Conservation (phyloP, 495 filamentous ascomycete species). For the Penicillium herquei region DNA sequence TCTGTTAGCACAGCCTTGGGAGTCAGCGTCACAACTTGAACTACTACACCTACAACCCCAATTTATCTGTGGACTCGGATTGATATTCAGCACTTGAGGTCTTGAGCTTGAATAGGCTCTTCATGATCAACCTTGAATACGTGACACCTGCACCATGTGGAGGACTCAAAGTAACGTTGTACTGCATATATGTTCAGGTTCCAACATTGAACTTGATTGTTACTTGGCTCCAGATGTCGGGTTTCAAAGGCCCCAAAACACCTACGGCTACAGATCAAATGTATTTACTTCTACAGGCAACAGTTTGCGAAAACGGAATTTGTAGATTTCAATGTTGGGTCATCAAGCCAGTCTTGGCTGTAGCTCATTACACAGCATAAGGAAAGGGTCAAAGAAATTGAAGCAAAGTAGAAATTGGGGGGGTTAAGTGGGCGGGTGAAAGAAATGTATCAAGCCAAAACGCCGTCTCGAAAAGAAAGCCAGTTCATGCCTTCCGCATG, state of each 20-base stretch:
- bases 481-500: neutral
- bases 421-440: neutral
- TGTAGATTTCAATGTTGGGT: neutral
- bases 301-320: neutral
- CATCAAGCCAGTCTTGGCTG: conserved; percentile 1
- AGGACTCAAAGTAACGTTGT: too few species aligned
- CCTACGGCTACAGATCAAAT: neutral
- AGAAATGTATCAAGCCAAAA: conserved; percentile 1
- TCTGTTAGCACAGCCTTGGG: too few species aligned
- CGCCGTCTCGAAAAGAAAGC: conserved; percentile 2
- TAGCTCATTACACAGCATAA: neutral
- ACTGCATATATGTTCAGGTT: too few species aligned
- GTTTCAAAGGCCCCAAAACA: neutral
- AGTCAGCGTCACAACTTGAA: too few species aligned
- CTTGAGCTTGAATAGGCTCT: too few species aligned
- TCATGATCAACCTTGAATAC: too few species aligned
- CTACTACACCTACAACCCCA: too few species aligned
- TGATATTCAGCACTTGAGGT: too few species aligned
- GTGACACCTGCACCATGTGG: too few species aligned
- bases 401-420: neutral
- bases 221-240: too few species aligned
- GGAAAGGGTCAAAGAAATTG: neutral
- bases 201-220: too few species aligned
- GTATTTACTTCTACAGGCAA: neutral
- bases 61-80: too few species aligned